Conservation (phyloP, 306 rosid genomes). For the Morella rubra region DNA sequence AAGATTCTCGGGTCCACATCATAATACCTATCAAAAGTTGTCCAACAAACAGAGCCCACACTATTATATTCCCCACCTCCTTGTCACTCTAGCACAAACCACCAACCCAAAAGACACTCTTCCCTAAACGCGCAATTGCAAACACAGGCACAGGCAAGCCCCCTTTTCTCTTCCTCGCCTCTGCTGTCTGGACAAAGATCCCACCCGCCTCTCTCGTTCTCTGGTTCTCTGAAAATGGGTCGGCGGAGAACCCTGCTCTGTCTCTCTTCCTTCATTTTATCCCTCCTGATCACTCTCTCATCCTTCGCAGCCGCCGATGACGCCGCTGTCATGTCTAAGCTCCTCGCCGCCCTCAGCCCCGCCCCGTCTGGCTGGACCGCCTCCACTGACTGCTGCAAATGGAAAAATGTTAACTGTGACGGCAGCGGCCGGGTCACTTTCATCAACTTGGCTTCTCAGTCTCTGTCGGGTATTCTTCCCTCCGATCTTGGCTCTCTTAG, state of each 20-base stretch:
- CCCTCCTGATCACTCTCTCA: background rate
- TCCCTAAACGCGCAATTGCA: background rate
- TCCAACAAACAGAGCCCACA: no score
- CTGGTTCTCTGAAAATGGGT: slow-evolving; percentile 47
- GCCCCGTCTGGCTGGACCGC: slow-evolving; percentile 56
- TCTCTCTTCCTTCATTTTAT: slow-evolving; percentile 22
- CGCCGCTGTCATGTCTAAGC: slow-evolving; percentile 43
- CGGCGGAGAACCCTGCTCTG: slow-evolving; percentile 36
- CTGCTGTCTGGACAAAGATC: background rate
- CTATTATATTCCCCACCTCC: no score
- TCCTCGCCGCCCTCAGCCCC: slow-evolving; percentile 34
- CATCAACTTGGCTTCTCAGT: slow-evolving; percentile 40
- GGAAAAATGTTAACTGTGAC: slow-evolving; percentile 64
- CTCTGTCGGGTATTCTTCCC: slow-evolving; percentile 71
- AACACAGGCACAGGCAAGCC: background rate
- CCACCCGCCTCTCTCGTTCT: background rate
- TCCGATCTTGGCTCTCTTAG: slow-evolving; percentile 66
- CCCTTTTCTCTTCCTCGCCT: background rate
- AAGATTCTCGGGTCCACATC: no score
- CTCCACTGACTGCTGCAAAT: slow-evolving; percentile 38
- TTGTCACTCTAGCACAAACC: no score
- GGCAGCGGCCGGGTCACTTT: slow-evolving; percentile 46
- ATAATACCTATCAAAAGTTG: no score
- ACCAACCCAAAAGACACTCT: background rate
- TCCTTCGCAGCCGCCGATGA: slow-evolving; percentile 52